phyloP scores from a whole-genome alignment of 2,329 filamentous ascomycete species.

The Xylaria hypoxylon region DNA sequence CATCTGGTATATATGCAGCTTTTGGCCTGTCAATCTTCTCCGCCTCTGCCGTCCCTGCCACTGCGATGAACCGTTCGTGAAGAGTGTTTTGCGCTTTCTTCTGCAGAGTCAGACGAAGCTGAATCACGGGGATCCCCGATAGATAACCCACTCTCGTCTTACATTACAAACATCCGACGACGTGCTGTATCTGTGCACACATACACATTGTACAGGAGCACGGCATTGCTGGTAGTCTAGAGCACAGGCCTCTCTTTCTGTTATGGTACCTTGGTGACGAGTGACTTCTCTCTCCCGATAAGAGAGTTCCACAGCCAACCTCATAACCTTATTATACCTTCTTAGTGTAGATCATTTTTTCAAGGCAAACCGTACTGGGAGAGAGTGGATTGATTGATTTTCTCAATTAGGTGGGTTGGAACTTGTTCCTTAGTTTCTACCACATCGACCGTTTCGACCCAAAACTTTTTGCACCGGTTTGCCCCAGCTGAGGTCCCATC shows the following conservation, averaged over 20 bases:
- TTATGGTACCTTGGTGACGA: not conserved
- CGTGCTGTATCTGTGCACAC: constrained; percentile 11
- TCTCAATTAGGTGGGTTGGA: constrained; percentile 7
- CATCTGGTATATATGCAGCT: constrained; percentile 20
- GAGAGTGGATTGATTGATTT: constrained; percentile 19
- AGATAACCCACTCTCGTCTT: constrained; percentile 16
- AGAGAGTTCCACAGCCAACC: not conserved
- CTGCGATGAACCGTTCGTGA: constrained; percentile 28
- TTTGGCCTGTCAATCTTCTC: not conserved
- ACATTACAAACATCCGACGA: constrained; percentile 16
- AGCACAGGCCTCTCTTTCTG: not conserved
- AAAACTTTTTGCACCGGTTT: constrained; percentile 10
- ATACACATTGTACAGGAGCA: not conserved
- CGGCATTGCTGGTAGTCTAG: not conserved
- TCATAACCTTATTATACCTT: not conserved
- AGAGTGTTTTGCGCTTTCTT: constrained; percentile 31
- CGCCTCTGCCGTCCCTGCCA: not conserved
- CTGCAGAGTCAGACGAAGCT: constrained; percentile 41
- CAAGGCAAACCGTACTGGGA: constrained; percentile 1
- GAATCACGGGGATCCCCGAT: constrained; percentile 41
- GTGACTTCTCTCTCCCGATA: constrained; percentile 4
- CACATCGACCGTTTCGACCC: constrained; percentile 13
- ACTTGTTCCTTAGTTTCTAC: constrained; percentile 25
- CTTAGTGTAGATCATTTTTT: constrained; percentile 9
- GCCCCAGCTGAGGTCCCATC: constrained; percentile 34